A percentile compares a stretch with the other conserved stretches of the same genome.
These are phyloP conservation scores for Nicotiana tomentosiformis DNA, from an alignment of 257 asterid species.

Conservation along the genomic window DNA sequence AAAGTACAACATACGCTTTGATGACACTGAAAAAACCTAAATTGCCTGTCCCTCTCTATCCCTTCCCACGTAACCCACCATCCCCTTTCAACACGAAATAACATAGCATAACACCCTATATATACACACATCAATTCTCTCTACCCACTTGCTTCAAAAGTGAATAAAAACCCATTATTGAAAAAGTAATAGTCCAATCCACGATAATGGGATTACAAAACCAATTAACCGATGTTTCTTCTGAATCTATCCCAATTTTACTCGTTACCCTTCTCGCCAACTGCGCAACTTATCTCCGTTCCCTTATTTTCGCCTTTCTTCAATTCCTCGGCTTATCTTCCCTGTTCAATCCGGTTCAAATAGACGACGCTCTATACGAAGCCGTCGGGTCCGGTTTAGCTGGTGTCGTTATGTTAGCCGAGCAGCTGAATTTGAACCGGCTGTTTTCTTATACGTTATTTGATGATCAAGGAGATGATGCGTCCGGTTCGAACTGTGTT, in stretches of 20 bases:
- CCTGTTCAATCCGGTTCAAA: conserved; percentile 12
- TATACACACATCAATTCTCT: neutral
- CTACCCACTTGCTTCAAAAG: neutral
- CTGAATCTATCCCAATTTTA: conserved; percentile 53
- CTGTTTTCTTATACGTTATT: conserved; percentile 19
- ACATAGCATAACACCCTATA: neutral
- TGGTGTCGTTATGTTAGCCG: conserved; percentile 52
- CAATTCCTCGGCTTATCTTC: conserved; percentile 29
- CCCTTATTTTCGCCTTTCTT: conserved; percentile 26
- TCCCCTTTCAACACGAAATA: no score
- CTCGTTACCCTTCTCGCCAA: conserved; percentile 45
- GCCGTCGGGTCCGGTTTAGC: conserved; percentile 54
- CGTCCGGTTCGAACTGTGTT: conserved; percentile 40
- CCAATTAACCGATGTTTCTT: conserved; percentile 59
- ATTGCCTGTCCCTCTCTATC: neutral
- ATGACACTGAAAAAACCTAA: neutral
- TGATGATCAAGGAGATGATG: conserved; percentile 1
- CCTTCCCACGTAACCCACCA: conserved; percentile 5
- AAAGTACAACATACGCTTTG: neutral
- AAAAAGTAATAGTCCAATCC: neutral
- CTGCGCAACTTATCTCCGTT: conserved; percentile 40
- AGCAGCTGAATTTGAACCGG: conserved; percentile 61
- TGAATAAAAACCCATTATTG: neutral
- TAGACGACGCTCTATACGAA: conserved; percentile 32
- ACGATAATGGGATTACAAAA: conserved; percentile 53